These are phyloP conservation scores for Silene uniflora DNA, from an alignment of 148 eudicot genomes.

Conservation along the genomic window DNA sequence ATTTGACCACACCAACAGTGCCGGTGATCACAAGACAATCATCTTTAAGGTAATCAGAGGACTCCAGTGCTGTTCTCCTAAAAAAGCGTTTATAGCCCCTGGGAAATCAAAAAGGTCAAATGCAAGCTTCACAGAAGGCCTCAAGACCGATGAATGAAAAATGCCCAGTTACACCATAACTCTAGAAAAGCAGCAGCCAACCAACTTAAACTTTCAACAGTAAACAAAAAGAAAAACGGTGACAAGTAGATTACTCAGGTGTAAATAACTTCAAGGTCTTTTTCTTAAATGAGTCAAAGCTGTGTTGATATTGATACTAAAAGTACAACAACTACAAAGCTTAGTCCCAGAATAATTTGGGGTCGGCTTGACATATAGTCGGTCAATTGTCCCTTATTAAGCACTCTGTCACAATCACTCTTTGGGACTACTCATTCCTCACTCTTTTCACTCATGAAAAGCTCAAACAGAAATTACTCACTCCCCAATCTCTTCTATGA, in stretches of 20 bases:
- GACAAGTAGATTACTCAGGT: too few relatives aligned
- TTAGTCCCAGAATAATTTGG: too few relatives aligned
- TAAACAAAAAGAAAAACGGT: neutral
- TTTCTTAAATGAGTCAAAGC: too few relatives aligned
- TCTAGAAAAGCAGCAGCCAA: neutral
- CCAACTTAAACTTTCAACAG: neutral
- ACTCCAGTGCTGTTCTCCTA: constrained; percentile 39
- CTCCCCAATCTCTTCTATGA: neutral
- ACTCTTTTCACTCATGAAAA: neutral
- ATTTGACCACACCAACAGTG: constrained; percentile 46
- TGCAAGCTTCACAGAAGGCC: neutral
- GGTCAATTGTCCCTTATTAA: too few relatives aligned
- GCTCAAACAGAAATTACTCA: neutral
- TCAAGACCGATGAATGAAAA: neutral
- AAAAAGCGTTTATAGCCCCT: constrained; percentile 55
- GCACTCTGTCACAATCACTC: too few relatives aligned
- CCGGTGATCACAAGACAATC: constrained; percentile 44
- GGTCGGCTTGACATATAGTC: too few relatives aligned
- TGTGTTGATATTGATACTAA: too few relatives aligned
- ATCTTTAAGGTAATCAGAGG: constrained; percentile 50
- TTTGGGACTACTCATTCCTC: neutral
- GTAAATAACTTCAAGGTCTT: neutral
- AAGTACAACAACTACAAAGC: too few relatives aligned
- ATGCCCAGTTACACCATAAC: neutral
- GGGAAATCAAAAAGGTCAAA: constrained; percentile 15